phyloP scores from a whole-genome alignment of 768 basidiomycete genomes.

The Ephemerocybe angulata region DNA sequence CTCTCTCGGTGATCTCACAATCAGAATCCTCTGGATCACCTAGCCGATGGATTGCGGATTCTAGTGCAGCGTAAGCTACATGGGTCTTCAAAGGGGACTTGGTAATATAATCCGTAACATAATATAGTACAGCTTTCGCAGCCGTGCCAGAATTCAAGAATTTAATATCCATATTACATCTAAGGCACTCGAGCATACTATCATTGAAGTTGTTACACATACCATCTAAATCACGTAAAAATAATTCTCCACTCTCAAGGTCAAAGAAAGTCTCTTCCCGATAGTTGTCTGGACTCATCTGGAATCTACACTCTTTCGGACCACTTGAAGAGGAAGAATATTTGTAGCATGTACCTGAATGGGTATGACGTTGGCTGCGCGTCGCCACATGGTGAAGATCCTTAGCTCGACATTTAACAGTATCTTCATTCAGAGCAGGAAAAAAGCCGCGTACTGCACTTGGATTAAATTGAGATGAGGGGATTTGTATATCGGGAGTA shows the following conservation, averaged over 20 bases:
- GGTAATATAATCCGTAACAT: slow-evolving; percentile 48
- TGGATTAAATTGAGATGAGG: slow-evolving; percentile 7
- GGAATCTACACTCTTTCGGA: slow-evolving; percentile 25
- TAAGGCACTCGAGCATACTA: slow-evolving; percentile 29
- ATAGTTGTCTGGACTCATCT: slow-evolving; percentile 20
- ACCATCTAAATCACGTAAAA: slow-evolving; percentile 32
- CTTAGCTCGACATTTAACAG: background rate
- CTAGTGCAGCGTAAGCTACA: slow-evolving; percentile 35
- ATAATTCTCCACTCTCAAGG: slow-evolving; percentile 27
- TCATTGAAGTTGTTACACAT: slow-evolving; percentile 42
- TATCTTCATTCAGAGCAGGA: background rate
- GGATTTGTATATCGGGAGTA: background rate
- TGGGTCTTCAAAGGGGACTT: slow-evolving; percentile 41
- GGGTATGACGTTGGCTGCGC: slow-evolving; percentile 29
- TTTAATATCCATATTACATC: slow-evolving; percentile 47
- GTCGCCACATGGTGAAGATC: slow-evolving; percentile 12
- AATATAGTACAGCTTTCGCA: slow-evolving; percentile 42
- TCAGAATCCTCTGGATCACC: slow-evolving; percentile 12
- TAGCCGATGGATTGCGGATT: slow-evolving; percentile 28
- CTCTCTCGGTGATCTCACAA: slow-evolving; percentile 10
- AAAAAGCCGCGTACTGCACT: slow-evolving; percentile 11
- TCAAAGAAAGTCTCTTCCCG: slow-evolving; percentile 22
- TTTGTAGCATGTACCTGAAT: slow-evolving; percentile 35
- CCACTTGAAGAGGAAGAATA: slow-evolving; percentile 24
- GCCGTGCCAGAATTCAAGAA: slow-evolving; percentile 38